These are phyloP conservation scores for Geum urbanum DNA, from an alignment of 306 rosid species.

Conservation along the genomic window DNA sequence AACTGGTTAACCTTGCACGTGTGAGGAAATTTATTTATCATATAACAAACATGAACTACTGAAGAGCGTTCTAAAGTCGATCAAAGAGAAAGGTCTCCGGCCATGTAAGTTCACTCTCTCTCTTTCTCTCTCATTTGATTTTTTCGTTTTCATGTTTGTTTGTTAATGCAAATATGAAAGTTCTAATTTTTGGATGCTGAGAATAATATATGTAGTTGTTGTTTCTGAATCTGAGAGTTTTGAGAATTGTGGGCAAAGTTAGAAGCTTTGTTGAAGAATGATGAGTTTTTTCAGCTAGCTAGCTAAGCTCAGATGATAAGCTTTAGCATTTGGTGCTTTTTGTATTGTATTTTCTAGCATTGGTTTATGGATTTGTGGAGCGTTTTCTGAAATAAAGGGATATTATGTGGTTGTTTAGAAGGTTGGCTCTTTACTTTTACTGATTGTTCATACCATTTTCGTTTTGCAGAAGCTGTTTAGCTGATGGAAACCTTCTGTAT, in stretches of 20 bases:
- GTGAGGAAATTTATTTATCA: no score
- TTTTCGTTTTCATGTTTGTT: not conserved
- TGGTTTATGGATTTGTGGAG: no score
- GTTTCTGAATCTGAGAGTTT: not conserved
- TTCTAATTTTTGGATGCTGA: conserved; percentile 18
- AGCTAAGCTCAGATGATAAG: not conserved
- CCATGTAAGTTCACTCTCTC: conserved; percentile 43
- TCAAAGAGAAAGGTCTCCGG: conserved; percentile 74
- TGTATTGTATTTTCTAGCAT: no score
- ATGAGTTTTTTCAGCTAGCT: not conserved
- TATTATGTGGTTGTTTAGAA: not conserved
- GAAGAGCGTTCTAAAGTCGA: conserved; percentile 51
- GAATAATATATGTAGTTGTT: not conserved
- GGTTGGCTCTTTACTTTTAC: conserved; percentile 11
- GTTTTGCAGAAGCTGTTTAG: conserved; percentile 69
- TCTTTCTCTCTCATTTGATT: not conserved
- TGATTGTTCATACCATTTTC: conserved; percentile 27
- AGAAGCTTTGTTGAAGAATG: not conserved
- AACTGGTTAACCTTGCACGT: no score
- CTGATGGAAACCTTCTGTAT: conserved; percentile 90
- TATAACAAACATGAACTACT: no score
- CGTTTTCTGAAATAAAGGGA: no score
- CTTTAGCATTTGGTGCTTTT: not conserved
- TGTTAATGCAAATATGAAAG: conserved; percentile 14
- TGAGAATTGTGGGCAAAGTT: not conserved